phyloP scores from a whole-genome alignment of 257 asterid species.

The Cynanchum wilfordii region DNA sequence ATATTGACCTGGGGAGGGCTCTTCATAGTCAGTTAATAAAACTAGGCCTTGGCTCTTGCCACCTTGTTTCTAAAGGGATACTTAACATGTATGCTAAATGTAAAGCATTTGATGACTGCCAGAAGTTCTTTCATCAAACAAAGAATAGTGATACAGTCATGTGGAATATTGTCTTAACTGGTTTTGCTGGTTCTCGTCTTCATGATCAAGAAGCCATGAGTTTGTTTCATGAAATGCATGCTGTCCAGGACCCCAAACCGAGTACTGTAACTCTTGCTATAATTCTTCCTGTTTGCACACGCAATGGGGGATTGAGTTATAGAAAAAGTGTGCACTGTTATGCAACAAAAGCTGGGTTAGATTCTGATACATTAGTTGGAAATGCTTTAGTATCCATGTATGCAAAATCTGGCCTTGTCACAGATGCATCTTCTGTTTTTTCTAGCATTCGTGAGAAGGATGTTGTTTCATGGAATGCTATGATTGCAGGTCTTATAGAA shows the following conservation, averaged over 20 bases:
- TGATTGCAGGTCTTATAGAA: constrained; percentile 67
- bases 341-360: constrained; percentile 58
- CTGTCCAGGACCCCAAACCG: constrained; percentile 34
- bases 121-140: constrained; percentile 41
- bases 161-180: constrained; percentile 78
- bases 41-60: constrained; percentile 57
- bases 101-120: constrained; percentile 54
- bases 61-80: constrained; percentile 46
- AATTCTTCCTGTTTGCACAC: constrained; percentile 61
- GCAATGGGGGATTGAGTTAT: constrained; percentile 32
- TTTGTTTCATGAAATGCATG: constrained; percentile 42
- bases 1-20: constrained; percentile 43
- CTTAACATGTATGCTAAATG: constrained; percentile 88
- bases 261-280: constrained; percentile 63
- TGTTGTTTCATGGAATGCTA: constrained; percentile 75
- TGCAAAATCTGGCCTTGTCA: constrained; percentile 53
- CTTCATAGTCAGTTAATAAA: constrained; percentile 54
- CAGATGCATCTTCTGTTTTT: constrained; percentile 55
- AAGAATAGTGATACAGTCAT: constrained; percentile 45
- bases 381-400: constrained; percentile 78
- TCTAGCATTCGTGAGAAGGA: constrained; percentile 58
- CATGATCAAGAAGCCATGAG: constrained; percentile 45
- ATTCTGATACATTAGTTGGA: constrained; percentile 63
- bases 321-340: constrained; percentile 58
- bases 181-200: constrained; percentile 47